These are phyloP conservation scores for Stylosanthes scabra DNA, from an alignment of 331 rosid genomes.

Conservation along the genomic window DNA sequence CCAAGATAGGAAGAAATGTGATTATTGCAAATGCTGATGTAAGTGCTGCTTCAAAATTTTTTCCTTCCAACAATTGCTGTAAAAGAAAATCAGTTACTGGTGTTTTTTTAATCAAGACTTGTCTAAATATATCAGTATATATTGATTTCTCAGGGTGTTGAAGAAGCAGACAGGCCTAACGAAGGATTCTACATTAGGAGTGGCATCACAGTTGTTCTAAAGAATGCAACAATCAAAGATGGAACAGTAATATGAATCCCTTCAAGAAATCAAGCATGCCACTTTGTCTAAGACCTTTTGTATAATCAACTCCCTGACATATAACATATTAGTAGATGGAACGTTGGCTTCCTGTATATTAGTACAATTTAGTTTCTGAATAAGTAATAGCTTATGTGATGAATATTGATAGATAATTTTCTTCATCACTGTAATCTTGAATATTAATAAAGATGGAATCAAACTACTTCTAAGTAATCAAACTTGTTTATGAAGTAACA, in stretches of 20 bases:
- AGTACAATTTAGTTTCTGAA: slow-evolving; percentile 21
- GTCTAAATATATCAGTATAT: slow-evolving; percentile 24
- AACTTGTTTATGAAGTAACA: no score
- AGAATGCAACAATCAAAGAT: slow-evolving; percentile 84
- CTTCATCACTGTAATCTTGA: no score
- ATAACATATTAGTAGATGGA: not conserved
- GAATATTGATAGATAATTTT: no score
- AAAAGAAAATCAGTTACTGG: not conserved
- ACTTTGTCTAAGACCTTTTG: not conserved
- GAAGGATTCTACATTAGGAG: slow-evolving; percentile 86
- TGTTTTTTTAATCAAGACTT: not conserved
- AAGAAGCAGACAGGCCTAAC: slow-evolving; percentile 77
- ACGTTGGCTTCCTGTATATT: slow-evolving; percentile 32
- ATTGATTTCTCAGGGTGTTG: slow-evolving; percentile 68
- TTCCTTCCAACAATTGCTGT: no score
- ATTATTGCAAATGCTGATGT: slow-evolving; percentile 76
- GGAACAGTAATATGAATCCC: slow-evolving; percentile 68
- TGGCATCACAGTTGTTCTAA: slow-evolving; percentile 70
- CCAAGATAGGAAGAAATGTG: slow-evolving; percentile 89
- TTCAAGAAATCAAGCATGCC: not conserved
- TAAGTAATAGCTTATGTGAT: not conserved
- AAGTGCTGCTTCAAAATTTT: slow-evolving; percentile 46
- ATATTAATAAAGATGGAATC: no score
- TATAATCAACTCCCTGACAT: slow-evolving; percentile 17
- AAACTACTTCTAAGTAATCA: no score